Evolutionary conservation across 2,329 filamentous ascomycete species (phyloP), one percentile per base, ranked within the genome.

Genomic region (Colletotrichum echinochloae): DNA sequence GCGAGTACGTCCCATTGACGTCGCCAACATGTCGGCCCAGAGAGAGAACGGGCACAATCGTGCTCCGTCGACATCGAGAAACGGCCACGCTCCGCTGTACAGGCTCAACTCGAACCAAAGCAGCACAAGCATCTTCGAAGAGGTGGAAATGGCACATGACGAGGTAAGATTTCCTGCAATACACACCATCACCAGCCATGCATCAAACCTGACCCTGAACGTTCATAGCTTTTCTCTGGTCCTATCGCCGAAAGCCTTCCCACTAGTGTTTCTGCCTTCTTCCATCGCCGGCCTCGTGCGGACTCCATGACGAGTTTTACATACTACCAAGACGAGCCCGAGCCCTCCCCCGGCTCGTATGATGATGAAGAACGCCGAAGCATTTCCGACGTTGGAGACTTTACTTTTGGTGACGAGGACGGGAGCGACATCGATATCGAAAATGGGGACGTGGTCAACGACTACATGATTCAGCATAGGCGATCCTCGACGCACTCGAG

Each of bases 131-230:
- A 91, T 98, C 75, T 91, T 97, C 75, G 94, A 94, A 74, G 94
- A 97, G 81, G 95, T 98, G n/a, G 95, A 98, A 80, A 98, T 99
- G 96, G 95, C 96, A 26, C 94, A 97, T 61, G 94, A 97, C 79
- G 95, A 98, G 88, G 93, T 96, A 76, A 68, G 74, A 20, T 14
- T 20, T 46, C n/a, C 46, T 30, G 44, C 7, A 5, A 35, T 44
- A 18, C 16, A 26, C 12, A n/a, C 52, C 51, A 20, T 11, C 28
- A n/a, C 28, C 23, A 59, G 30, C 12, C 35, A 28, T 26, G 20
- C 26, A 35, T 37, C 23, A 14, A 46, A 6, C 35, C 59, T 67
- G n/a, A 72, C 41, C 7, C 48, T 46, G 20, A 11, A 3, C 59
- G 44, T 30, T 37, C 28, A 20, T 48, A 90, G 87, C 88, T 97